These are phyloP conservation scores for Asterochloris sp. DNA, from an alignment of 139 green algal species.

Conservation along the genomic window DNA sequence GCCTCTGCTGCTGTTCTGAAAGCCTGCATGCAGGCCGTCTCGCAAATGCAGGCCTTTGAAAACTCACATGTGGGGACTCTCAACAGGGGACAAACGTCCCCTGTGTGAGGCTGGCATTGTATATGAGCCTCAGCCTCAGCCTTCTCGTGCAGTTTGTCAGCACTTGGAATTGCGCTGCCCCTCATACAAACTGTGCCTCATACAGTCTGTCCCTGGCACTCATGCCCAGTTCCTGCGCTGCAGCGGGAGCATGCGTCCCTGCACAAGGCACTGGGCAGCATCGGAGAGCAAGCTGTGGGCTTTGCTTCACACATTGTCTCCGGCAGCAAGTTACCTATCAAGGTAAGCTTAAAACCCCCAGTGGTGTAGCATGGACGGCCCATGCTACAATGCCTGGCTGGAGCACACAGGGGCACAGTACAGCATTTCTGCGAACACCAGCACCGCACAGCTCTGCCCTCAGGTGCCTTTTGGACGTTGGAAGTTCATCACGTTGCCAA, in stretches of 20 bases:
- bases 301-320: not conserved
- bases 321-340: conserved; percentile 4
- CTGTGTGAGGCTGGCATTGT: not conserved
- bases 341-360: not conserved
- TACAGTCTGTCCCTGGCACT: not conserved
- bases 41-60: not conserved
- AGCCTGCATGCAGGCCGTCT: not conserved
- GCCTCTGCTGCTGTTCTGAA: not conserved
- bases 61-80: too few species aligned
- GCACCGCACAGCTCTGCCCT: not conserved
- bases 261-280: not conserved
- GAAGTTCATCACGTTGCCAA: not conserved
- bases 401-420: not conserved
- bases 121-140: not conserved
- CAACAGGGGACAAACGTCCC: not conserved
- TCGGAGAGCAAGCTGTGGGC: not conserved
- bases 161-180: not conserved
- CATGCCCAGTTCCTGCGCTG: not conserved
- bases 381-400: not conserved
- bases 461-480: not conserved
- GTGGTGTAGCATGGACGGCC: not conserved
- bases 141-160: not conserved
- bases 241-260: not conserved
- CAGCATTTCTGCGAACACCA: not conserved
- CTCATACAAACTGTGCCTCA: not conserved